phyloP scores from a whole-genome alignment of 1,284 basidiomycete species.

The Puccinia triticina region DNA sequence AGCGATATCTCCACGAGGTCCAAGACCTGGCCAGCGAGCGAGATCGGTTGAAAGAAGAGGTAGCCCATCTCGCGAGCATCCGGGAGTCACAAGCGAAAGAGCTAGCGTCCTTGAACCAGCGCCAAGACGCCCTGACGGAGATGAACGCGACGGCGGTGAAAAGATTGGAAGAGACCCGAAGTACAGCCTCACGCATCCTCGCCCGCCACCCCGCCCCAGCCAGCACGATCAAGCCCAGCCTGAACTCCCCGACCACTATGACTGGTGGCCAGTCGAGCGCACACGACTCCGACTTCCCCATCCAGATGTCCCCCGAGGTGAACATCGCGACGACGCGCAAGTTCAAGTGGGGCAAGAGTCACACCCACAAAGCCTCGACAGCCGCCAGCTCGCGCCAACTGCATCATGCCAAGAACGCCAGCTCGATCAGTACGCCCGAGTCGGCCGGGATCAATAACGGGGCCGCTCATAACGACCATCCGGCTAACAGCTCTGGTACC shows the following conservation, averaged over 20 bases:
- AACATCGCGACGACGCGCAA: constrained; percentile 49
- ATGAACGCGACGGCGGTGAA: constrained; percentile 29
- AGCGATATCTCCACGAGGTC: constrained; percentile 29
- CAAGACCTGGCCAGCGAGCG: constrained; percentile 25
- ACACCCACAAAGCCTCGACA: constrained; percentile 26
- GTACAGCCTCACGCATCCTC: neutral
- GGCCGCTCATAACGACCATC: neutral
- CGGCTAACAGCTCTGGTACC: constrained; percentile 51
- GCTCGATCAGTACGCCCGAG: constrained; percentile 20
- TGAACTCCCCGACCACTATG: neutral
- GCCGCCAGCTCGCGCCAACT: neutral
- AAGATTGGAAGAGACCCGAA: constrained; percentile 33
- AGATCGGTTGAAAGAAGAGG: constrained; percentile 38
- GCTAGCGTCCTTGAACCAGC: constrained; percentile 13
- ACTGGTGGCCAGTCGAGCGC: neutral
- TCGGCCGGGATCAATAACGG: neutral
- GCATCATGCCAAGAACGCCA: constrained; percentile 25
- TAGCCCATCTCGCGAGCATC: constrained; percentile 23
- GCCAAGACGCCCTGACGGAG: constrained; percentile 26
- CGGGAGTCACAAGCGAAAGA: constrained; percentile 32
- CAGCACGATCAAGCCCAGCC: neutral
- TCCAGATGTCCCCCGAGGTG: constrained; percentile 30
- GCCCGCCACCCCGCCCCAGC: neutral
- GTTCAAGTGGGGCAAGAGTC: constrained; percentile 50
- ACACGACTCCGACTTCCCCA: constrained; percentile 6